Evolutionary conservation across 2,329 filamentous ascomycete species (phyloP).

Genomic region (Fusarium anguioides): DNA sequence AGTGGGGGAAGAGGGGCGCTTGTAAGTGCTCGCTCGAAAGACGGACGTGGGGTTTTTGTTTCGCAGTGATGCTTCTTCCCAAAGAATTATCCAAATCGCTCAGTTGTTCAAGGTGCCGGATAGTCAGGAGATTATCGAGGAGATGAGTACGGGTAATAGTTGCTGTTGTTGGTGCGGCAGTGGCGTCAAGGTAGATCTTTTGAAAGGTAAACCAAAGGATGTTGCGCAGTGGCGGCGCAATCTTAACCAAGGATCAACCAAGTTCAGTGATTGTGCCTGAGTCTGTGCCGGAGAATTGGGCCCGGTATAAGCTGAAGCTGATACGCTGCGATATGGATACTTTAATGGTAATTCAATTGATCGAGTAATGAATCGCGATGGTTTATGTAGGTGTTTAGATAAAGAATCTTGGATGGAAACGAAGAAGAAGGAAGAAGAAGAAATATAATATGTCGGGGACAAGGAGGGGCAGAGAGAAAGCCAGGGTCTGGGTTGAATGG

Average conservation of each 20-base stretch:
- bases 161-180: slow-evolving; percentile 27
- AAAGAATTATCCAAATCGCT: slow-evolving; percentile 6
- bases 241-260: slow-evolving; percentile 26
- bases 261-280: neutral
- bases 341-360: slow-evolving; percentile 18
- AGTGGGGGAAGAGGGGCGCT: slow-evolving; percentile 38
- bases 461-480: slow-evolving; percentile 26
- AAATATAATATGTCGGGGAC: slow-evolving; percentile 4
- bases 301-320: slow-evolving; percentile 22
- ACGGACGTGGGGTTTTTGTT: neutral
- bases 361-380: slow-evolving; percentile 21
- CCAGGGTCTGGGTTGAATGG: slow-evolving; percentile 18
- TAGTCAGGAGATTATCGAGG: neutral
- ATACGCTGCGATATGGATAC: slow-evolving; percentile 8
- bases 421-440: slow-evolving; percentile 8
- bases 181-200: slow-evolving; percentile 32
- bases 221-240: slow-evolving; percentile 40
- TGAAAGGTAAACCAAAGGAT: slow-evolving; percentile 38
- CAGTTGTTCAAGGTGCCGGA: neutral
- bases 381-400: neutral
- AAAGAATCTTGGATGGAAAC: slow-evolving; percentile 9
- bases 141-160: slow-evolving; percentile 14
- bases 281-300: slow-evolving; percentile 13
- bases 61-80: neutral
- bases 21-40: slow-evolving; percentile 37